These are phyloP conservation scores for Kazachstania martiniae DNA, from an alignment of 805 yeast genomes.

Conservation along the genomic window DNA sequence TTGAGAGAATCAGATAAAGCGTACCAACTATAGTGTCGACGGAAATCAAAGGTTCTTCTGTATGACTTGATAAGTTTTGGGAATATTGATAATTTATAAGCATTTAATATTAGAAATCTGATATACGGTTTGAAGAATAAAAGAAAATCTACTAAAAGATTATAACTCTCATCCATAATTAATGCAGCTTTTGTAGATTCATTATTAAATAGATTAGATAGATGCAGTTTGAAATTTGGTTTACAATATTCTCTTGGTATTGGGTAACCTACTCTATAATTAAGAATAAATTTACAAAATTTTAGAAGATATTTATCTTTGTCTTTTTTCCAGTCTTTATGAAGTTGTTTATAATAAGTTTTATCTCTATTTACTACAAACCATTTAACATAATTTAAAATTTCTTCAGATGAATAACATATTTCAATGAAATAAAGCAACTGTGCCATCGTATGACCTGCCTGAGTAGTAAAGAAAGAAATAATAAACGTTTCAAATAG, in stretches of 20 bases:
- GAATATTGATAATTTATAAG: too few species aligned
- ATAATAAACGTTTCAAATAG: slow-evolving; percentile 8
- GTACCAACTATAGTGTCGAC: too few species aligned
- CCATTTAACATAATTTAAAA: not conserved
- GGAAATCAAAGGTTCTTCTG: too few species aligned
- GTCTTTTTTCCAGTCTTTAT: slow-evolving; percentile 1
- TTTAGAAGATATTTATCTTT: slow-evolving; percentile 1
- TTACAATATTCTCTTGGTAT: not conserved
- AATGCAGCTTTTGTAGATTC: slow-evolving; percentile 1
- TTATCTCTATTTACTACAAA: not conserved
- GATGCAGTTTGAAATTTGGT: slow-evolving; percentile 2
- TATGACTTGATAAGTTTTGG: too few species aligned
- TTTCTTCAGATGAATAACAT: too few species aligned
- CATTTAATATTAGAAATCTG: not conserved
- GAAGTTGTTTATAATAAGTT: slow-evolving; percentile 1
- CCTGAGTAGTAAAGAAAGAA: slow-evolving; percentile 15
- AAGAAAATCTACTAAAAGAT: slow-evolving; percentile 8
- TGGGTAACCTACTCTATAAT: not conserved
- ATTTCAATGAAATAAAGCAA: slow-evolving; percentile 3
- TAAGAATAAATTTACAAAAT: slow-evolving; percentile 2
- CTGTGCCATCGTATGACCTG: slow-evolving; percentile 15
- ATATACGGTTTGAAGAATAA: slow-evolving; percentile 2
- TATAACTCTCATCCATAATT: slow-evolving; percentile 4
- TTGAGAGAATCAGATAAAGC: too few species aligned
- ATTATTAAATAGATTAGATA: slow-evolving; percentile 3